Conservation (phyloP, 257 asterid genomes). For the Solanum clarkiae region DNA sequence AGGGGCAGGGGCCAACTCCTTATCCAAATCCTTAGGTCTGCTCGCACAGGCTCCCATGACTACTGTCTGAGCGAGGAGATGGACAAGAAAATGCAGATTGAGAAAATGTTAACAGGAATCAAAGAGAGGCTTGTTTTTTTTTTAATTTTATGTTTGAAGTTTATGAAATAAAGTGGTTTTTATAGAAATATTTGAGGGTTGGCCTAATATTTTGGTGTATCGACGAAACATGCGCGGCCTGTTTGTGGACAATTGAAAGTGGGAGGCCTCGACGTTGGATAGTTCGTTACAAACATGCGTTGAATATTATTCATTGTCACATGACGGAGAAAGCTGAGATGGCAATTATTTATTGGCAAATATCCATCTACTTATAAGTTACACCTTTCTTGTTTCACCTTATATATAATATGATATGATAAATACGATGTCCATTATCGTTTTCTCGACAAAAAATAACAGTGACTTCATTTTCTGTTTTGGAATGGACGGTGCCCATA, state of each 20-base stretch:
- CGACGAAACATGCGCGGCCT: conserved; percentile 6
- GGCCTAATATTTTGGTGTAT: not conserved
- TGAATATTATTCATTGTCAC: not conserved
- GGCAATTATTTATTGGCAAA: not conserved
- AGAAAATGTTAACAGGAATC: not conserved
- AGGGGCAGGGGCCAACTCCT: conserved; percentile 21
- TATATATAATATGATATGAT: not conserved
- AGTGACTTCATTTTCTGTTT: not conserved
- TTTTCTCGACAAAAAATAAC: not conserved
- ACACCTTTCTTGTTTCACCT: not conserved
- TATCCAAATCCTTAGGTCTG: conserved; percentile 63
- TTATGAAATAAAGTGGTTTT: not conserved
- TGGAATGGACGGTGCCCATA: not conserved
- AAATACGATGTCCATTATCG: not conserved
- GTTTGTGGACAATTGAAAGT: conserved; percentile 14
- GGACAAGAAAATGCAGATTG: not conserved
- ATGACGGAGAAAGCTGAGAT: not conserved
- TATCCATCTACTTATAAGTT: not conserved
- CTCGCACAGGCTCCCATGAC: conserved; percentile 94
- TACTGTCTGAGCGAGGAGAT: not conserved
- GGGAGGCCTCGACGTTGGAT: conserved; percentile 10
- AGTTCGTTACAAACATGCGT: not conserved
- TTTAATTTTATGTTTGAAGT: conserved; percentile 5
- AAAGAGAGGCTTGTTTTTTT: not conserved
- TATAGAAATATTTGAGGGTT: conserved; percentile 13